Conservation (phyloP, 768 basidiomycete species). For the Sistotremastrum niveocremeum region DNA sequence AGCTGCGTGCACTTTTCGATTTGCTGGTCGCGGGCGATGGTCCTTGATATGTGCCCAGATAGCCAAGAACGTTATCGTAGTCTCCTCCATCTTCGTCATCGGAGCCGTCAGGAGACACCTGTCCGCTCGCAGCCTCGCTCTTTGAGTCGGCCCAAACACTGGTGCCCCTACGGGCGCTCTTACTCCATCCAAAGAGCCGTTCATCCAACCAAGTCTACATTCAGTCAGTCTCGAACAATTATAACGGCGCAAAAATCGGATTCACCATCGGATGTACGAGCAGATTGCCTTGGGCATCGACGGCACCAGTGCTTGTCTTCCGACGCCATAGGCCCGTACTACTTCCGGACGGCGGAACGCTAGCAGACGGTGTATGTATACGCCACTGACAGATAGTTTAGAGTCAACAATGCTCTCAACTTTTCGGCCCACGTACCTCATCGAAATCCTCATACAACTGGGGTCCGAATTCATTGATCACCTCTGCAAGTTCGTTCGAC, state of each 20-base stretch:
- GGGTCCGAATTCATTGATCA: constrained; percentile 84
- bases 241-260: constrained; percentile 22
- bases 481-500: constrained; percentile 69
- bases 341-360: constrained; percentile 67
- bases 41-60: constrained; percentile 41
- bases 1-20: constrained; percentile 49
- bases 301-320: constrained; percentile 67
- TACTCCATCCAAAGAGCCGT: constrained; percentile 84
- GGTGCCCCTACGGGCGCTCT: constrained; percentile 63
- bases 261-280: constrained; percentile 78
- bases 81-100: constrained; percentile 86
- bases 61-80: constrained; percentile 76
- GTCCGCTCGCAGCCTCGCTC: constrained; percentile 27
- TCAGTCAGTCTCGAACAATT: background rate
- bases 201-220: constrained; percentile 78
- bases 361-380: constrained; percentile 72
- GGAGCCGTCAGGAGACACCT: constrained; percentile 59
- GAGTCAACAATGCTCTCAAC: background rate
- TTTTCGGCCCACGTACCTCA: constrained; percentile 32
- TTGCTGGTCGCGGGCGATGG: constrained; percentile 21
- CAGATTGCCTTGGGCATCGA: constrained; percentile 75
- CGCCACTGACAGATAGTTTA: constrained; percentile 37
- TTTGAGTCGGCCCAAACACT: constrained; percentile 69
- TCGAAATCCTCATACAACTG: constrained; percentile 80
- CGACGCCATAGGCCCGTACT: constrained; percentile 65